Evolutionary conservation across 2,329 filamentous ascomycete species (phyloP), one percentile per base, ranked within the genome.

Genomic region (Venturia nashicola): DNA sequence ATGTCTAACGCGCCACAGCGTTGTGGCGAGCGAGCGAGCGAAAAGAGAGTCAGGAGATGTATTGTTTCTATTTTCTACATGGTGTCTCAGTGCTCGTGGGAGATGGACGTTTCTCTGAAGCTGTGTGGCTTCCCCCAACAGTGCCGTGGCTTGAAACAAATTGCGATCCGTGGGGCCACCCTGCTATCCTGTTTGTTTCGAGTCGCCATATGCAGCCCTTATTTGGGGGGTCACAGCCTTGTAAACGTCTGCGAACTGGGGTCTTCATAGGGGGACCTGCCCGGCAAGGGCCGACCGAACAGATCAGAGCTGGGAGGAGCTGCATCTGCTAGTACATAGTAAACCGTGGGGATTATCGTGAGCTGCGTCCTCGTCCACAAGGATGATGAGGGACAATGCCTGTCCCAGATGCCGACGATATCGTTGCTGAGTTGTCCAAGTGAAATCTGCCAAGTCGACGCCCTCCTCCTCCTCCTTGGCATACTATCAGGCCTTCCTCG

Each of bases 321-420:
- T 27, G 27, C 27, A 27, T 27, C 27, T 27, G 4, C 27, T 27
- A n/a, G n/a, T n/a, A n/a, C n/a, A n/a, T 8, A 20, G 27, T 11
- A 32, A 14, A 55, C 51, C 51, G 51, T 57, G 51, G 51, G 51
- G 51, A 36, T 57, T 57, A 36, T 57, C 51, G 51, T 57, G 27
- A 36, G 51, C 27, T 36, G 51, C 18, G 27, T 36, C 51, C 44
- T 55, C 48, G 32, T 55, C 23, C 23, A 18, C 48, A 55, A 32
- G 48, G 48, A 55, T 55, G 48, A 55, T 34, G 27, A 57, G 7
- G 27, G 5, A 36, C 14, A n/a, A 57, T 18, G 51, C 51, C 51
- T 57, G 51, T 57, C 51, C 32, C 51, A 57, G 32, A 9, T 36
- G 32, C 51, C 51, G 51, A 57, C 18, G 2, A 57, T n/a, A 36